Percentiles rank a stretch among this genome's conserved stretches.
Conservation (phyloP, 495 filamentous ascomycete species). For the Xanthoparmelia taractica region DNA sequence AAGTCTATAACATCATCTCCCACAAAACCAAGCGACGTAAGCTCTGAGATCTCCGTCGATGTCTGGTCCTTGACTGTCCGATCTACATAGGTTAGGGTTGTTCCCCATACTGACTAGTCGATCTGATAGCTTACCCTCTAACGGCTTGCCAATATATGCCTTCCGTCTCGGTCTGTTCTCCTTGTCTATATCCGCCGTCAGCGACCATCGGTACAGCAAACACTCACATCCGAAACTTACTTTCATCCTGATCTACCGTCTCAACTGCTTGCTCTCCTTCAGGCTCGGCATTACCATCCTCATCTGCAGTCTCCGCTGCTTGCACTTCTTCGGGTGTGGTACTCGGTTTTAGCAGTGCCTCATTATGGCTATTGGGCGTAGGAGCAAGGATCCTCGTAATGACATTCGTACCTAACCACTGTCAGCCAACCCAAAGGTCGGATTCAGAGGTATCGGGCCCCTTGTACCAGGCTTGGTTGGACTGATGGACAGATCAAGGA, state of each 20-base stretch:
- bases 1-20: constrained; percentile 5
- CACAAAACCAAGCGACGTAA: constrained; percentile 9
- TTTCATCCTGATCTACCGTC: background rate
- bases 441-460: background rate
- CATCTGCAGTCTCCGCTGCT: background rate
- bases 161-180: background rate
- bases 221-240: background rate
- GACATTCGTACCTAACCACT: background rate
- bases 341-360: background rate
- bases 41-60: constrained; percentile 4
- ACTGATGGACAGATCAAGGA: background rate
- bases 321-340: background rate
- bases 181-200: background rate
- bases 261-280: background rate
- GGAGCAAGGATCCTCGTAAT: background rate
- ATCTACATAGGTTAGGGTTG: background rate
- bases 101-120: background rate
- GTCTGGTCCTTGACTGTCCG: background rate
- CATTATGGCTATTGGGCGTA: background rate
- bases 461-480: background rate
- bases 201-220: background rate
- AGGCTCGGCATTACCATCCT: background rate
- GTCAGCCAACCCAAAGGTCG: background rate
- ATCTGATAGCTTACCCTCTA: background rate
- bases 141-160: background rate